Evolutionary conservation across 208 protist genomes (phyloP), one percentile per base, ranked within the genome.

Genomic region (Trypanosoma caninum): DNA sequence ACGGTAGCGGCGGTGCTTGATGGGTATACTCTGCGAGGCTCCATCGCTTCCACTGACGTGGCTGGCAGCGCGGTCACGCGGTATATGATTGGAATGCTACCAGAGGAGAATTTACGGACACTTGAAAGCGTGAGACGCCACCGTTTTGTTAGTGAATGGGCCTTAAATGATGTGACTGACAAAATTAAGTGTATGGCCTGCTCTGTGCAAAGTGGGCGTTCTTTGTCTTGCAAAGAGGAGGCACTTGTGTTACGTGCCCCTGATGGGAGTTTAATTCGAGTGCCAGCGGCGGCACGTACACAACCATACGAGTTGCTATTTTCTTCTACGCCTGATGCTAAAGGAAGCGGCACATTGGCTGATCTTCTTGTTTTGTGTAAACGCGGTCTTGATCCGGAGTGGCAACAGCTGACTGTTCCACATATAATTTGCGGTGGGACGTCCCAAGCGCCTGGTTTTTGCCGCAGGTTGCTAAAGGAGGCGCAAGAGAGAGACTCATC

Each of bases 1-100:
- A 93, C 85, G 0, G 65, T 79, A n/a, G 56, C 85, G 7, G 89
- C 80, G 2, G 89, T 95, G 13, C 46, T 92, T 30, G 89, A 95
- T 57, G 89, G 89, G 34, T 92, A 91, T 55, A 71, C 78, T 22
- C 60, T 93, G 60, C 81, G 85, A 11, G 76, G 78, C 44, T 76
- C 81, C 0, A 59, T 95, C 2, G 69, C 73, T 42, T 77, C 58
- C 6, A 61, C 48, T 18, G 51, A 72, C n/a, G 54, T 90, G 0
- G 89, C 76, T 48, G 84, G 84, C 1, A 72, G 66, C 2, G 72
- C 63, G 10, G 78, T 94, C 20, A 84, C 82, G 40, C 59, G 63
- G 37, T 63, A 53, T 53, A 11, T 72, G 22, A 59, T 37, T 14
- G 75, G 77, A 42, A 59, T 69, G 55, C 22, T 79, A 56, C 38